A percentile compares a stretch with the other conserved stretches of the same genome.
phyloP scores from a whole-genome alignment of 306 rosid genomes.

The Ochetophila trinervis region DNA sequence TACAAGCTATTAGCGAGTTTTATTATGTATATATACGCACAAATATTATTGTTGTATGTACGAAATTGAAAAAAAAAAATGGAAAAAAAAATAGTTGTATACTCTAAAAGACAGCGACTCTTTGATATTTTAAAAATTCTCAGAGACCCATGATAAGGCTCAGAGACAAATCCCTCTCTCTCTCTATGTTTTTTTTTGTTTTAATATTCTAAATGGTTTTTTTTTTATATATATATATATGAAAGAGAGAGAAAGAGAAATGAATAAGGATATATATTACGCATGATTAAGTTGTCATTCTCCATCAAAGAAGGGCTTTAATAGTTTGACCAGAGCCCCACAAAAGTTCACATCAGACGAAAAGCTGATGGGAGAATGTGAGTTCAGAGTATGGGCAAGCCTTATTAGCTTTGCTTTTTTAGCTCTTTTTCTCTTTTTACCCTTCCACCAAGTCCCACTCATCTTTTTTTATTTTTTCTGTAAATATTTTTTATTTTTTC shows the following conservation, averaged over 20 bases:
- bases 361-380: slow-evolving; percentile 56
- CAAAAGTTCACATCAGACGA: slow-evolving; percentile 64
- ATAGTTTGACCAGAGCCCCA: slow-evolving; percentile 44
- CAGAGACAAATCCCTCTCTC: too few relatives aligned
- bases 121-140: too few relatives aligned
- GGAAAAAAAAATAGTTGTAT: too few relatives aligned
- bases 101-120: too few relatives aligned
- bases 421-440: slow-evolving; percentile 19
- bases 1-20: too few relatives aligned
- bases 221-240: background rate
- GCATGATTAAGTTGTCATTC: slow-evolving; percentile 34
- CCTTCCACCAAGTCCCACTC: slow-evolving; percentile 30
- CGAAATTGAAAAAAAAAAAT: too few relatives aligned
- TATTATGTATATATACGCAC: too few relatives aligned
- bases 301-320: slow-evolving; percentile 21
- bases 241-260: background rate
- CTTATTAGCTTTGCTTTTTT: slow-evolving; percentile 30
- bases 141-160: too few relatives aligned
- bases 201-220: background rate
- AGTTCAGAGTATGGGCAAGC: slow-evolving; percentile 62
- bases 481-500: background rate
- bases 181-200: too few relatives aligned
- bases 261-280: background rate
- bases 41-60: too few relatives aligned
- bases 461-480: background rate